Base-by-base conservation (phyloP, 2,329 filamentous ascomycete genomes). In the Ascochyta fabae region DNA sequence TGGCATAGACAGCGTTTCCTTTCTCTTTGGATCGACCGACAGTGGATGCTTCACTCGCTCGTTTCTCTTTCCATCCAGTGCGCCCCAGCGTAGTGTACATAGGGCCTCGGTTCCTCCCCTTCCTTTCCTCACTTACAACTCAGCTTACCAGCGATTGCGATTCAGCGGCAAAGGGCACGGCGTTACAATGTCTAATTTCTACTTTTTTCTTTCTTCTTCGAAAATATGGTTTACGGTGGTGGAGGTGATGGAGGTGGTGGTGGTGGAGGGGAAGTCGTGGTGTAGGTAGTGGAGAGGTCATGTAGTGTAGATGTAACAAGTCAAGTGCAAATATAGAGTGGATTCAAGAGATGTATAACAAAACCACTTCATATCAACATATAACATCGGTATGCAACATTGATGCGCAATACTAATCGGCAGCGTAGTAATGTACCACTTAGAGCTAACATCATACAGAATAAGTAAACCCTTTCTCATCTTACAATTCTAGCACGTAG, bases 151-250 rank as follows among this genome's bases (percentile, higher is more conserved):
- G 50, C 50, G 53, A 41, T 26, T 41, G 34, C 34, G 19, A 49
- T 50, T 46, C 29, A 56, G 53, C 53, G 53, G 53, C 53, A 56
- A 50, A 3, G 35, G 35, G 19, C 9, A 19, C 6, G 53, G 53
- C 53, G 53, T 56, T 56, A 33, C 24, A 47, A 50, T 56, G 47
- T 56, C 47, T 56, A 56, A 56, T 56, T 56, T 56, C 16, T 56
- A 56, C 51, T 56, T 33, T 6, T 31, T 16, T 35, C 15, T 6
- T 34, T 1, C 23, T 33, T 33, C 8, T 4, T 33, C 10, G 31
- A n/a, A 34, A 34, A 34, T 34, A 34, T 33, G 6, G 31, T 15
- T 6, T 6, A n/a, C 4, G 2, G 33, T 8, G 15, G n/a, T 16
- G 13, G 29, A 4, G 10, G 29, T 31, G 29, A 6, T 31, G 29